These are phyloP conservation scores for Podospora bellae-mahoneyi DNA, from an alignment of 495 filamentous ascomycete species.

Conservation along the genomic window DNA sequence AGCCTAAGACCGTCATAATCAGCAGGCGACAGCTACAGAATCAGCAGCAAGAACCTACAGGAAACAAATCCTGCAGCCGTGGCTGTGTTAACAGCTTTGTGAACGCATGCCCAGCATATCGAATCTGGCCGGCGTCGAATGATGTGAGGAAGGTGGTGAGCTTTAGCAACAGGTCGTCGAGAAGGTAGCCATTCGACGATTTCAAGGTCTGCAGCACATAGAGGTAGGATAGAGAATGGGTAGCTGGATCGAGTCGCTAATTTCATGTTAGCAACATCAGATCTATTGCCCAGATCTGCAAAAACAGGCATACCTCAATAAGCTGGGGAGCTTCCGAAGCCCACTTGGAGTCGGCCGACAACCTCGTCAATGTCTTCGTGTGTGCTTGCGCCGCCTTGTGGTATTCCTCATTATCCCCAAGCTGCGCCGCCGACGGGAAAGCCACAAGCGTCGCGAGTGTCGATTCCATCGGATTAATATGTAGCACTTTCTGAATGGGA, in stretches of 20 bases:
- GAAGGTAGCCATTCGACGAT: slow-evolving; percentile 5
- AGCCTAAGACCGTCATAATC: slow-evolving; percentile 39
- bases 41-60: slow-evolving; percentile 28
- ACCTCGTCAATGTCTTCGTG: slow-evolving; percentile 29
- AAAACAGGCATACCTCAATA: slow-evolving; percentile 28
- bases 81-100: slow-evolving; percentile 25
- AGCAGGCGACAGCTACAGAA: not conserved
- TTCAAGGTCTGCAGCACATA: slow-evolving; percentile 30
- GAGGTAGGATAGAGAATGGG: slow-evolving; percentile 46
- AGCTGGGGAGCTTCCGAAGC: slow-evolving; percentile 27
- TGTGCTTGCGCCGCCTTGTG: slow-evolving; percentile 33
- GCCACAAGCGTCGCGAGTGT: slow-evolving; percentile 37
- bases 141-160: slow-evolving; percentile 40
- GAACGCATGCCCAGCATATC: slow-evolving; percentile 38
- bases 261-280: not conserved
- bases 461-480: slow-evolving; percentile 33
- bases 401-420: slow-evolving; percentile 26
- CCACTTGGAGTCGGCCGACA: slow-evolving; percentile 23
- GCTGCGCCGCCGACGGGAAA: slow-evolving; percentile 35
- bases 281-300: not conserved
- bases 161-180: slow-evolving; percentile 33
- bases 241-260: slow-evolving; percentile 38
- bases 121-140: slow-evolving; percentile 47
- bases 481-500: not conserved
- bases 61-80: slow-evolving; percentile 29